Evolutionary conservation across 257 asterid species (phyloP).

Genomic region (Rhazya stricta): DNA sequence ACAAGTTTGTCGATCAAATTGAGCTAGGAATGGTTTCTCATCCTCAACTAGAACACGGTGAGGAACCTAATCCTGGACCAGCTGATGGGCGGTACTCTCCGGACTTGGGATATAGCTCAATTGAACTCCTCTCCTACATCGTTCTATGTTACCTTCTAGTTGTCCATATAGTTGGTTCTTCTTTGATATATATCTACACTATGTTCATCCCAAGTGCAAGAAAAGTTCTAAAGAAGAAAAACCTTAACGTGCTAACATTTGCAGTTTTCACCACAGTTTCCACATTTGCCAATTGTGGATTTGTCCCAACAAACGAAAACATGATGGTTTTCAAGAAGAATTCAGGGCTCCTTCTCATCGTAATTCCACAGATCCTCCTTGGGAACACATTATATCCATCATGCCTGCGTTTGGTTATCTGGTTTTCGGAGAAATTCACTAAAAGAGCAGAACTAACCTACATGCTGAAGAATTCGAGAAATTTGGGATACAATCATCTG

Average conservation of each 20-base stretch:
- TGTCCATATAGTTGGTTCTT: constrained; percentile 28
- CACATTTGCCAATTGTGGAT: constrained; percentile 51
- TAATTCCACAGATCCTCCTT: constrained; percentile 43
- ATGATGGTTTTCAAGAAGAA: constrained; percentile 46
- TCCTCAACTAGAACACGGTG: not conserved
- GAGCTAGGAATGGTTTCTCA: constrained; percentile 8
- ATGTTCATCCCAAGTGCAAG: constrained; percentile 25
- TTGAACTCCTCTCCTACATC: constrained; percentile 19
- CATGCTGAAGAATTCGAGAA: constrained; percentile 26
- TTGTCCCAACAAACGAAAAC: constrained; percentile 53
- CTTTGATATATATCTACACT: constrained; percentile 24
- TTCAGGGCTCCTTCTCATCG: constrained; percentile 36
- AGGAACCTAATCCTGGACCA: not conserved
- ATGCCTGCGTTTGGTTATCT: constrained; percentile 26
- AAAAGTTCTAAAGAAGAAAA: constrained; percentile 29
- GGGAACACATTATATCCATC: constrained; percentile 57
- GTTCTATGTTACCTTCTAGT: constrained; percentile 28
- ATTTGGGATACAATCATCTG: constrained; percentile 33
- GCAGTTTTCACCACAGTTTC: constrained; percentile 40
- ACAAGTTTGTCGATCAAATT: not conserved
- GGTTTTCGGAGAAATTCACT: constrained; percentile 19
- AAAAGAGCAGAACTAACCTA: constrained; percentile 24
- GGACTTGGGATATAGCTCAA: not conserved
- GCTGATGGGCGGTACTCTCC: not conserved
- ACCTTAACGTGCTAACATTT: constrained; percentile 28